These are phyloP conservation scores for Cornus kousa DNA, from an alignment of 148 eudicot species.

Conservation along the genomic window DNA sequence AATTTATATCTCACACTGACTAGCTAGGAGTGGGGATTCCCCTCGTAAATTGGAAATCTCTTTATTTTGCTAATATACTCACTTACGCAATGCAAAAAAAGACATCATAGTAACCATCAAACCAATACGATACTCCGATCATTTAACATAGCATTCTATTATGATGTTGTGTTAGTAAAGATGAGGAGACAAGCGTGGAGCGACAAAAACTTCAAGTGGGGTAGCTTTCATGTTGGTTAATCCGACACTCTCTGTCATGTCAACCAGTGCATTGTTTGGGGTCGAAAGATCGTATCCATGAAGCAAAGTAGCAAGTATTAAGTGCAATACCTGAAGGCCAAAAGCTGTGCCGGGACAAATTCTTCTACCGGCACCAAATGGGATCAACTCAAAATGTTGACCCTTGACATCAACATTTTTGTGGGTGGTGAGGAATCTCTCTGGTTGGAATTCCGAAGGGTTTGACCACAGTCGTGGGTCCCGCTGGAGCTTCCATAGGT, in stretches of 20 bases:
- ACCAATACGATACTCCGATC: too few species aligned
- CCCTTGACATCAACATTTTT: constrained; percentile 29
- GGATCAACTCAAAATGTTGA: constrained; percentile 28
- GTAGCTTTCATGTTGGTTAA: constrained; percentile 23
- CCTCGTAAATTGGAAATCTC: too few species aligned
- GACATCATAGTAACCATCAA: too few species aligned
- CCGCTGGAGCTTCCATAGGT: constrained; percentile 8
- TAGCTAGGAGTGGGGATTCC: too few species aligned
- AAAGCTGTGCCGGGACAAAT: constrained; percentile 25
- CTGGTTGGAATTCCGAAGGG: constrained; percentile 30
- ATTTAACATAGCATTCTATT: too few species aligned
- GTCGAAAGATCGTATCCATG: constrained; percentile 24
- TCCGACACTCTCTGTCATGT: constrained; percentile 30
- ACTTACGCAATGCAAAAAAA: too few species aligned
- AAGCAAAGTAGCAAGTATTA: constrained; percentile 22
- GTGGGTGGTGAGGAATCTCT: constrained; percentile 32
- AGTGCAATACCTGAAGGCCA: constrained; percentile 13
- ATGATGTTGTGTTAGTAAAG: constrained; percentile 5
- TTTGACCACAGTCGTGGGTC: constrained; percentile 5
- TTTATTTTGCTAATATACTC: too few species aligned
- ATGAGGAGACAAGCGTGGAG: constrained; percentile 22
- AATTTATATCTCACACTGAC: too few species aligned
- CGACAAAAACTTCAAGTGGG: constrained; percentile 26
- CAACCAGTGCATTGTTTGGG: constrained; percentile 10
- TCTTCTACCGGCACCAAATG: constrained; percentile 31